Conservation (phyloP, 2,329 filamentous ascomycete genomes). For the Scytalidium sp. region DNA sequence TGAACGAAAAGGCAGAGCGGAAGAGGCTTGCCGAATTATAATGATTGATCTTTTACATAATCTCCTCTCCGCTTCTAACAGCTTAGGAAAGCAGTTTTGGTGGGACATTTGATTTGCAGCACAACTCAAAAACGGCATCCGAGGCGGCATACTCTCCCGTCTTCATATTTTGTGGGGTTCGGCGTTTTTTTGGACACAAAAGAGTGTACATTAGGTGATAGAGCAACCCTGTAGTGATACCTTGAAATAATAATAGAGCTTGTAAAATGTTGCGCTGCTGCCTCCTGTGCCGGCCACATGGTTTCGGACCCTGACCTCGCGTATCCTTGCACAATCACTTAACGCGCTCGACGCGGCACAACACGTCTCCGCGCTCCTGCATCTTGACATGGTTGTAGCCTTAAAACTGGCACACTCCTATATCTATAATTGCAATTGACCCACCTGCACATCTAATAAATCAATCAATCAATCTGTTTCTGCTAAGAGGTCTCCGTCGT, state of each 20-base stretch:
- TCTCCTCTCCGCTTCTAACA: neutral
- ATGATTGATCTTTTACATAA: neutral
- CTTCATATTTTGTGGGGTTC: neutral
- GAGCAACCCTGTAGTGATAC: neutral
- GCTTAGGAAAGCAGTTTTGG: neutral
- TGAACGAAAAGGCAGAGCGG: conserved; percentile 56
- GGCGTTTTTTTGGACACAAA: neutral
- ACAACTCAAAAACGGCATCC: neutral
- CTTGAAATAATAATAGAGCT: neutral
- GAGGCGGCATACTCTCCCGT: neutral
- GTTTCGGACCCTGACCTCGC: conserved; percentile 22
- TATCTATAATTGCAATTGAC: neutral
- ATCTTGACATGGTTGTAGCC: neutral
- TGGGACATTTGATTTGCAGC: too few species aligned
- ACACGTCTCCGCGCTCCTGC: neutral
- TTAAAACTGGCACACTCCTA: too few species aligned
- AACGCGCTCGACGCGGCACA: conserved; percentile 9
- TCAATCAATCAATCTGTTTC: conserved; percentile 14
- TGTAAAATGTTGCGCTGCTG: too few species aligned
- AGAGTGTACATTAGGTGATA: neutral
- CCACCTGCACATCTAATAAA: neutral
- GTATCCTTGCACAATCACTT: conserved; percentile 11
- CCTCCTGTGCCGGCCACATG: too few species aligned
- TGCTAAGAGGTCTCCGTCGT: conserved; percentile 11
- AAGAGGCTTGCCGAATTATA: conserved; percentile 11